A percentile compares a stretch with the other conserved stretches of the same genome.
Evolutionary conservation across 1,284 basidiomycete genomes (phyloP).

Genomic region (Tausonia pullulans): DNA sequence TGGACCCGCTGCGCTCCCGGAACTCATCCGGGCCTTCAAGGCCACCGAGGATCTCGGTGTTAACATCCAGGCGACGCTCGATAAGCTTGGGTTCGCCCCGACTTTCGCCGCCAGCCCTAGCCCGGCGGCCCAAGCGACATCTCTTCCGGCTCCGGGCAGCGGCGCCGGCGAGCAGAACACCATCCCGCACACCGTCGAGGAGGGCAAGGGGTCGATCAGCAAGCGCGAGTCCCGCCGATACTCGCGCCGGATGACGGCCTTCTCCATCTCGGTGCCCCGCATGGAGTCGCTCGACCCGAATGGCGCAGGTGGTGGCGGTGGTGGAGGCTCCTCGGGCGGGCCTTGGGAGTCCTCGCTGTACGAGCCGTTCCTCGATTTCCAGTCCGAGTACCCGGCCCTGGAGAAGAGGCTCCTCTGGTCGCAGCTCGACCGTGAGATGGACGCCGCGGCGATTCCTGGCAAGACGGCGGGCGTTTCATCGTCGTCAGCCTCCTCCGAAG

Average conservation of each 20-base stretch:
- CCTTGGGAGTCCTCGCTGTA: conserved; percentile 78
- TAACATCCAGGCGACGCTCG: conserved; percentile 57
- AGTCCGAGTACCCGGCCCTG: conserved; percentile 63
- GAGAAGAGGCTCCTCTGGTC: conserved; percentile 59
- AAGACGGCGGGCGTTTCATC: not conserved
- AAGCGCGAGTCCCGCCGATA: conserved; percentile 24
- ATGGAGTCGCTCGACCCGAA: conserved; percentile 9
- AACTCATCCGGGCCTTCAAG: conserved; percentile 58
- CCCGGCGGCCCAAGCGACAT: conserved; percentile 11
- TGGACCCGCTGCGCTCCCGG: conserved; percentile 50
- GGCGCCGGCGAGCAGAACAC: conserved; percentile 14
- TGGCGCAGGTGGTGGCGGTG: not conserved
- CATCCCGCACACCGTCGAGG: not conserved
- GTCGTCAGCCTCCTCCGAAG: conserved; percentile 21
- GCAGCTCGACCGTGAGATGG: conserved; percentile 38
- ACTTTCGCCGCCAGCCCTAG: conserved; percentile 4
- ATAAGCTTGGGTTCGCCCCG: conserved; percentile 40
- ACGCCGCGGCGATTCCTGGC: not conserved
- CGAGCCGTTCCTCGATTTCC: conserved; percentile 82
- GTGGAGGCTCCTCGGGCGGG: not conserved
- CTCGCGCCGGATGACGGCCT: conserved; percentile 22
- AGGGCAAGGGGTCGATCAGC: no score
- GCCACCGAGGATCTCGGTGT: conserved; percentile 70
- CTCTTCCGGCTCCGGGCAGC: conserved; percentile 1
- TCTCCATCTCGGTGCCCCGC: conserved; percentile 17